Percentiles rank a stretch among this genome's conserved stretches.
These are phyloP conservation scores for Tubosaeta sp. DNA, from an alignment of 768 basidiomycete species.

Conservation along the genomic window DNA sequence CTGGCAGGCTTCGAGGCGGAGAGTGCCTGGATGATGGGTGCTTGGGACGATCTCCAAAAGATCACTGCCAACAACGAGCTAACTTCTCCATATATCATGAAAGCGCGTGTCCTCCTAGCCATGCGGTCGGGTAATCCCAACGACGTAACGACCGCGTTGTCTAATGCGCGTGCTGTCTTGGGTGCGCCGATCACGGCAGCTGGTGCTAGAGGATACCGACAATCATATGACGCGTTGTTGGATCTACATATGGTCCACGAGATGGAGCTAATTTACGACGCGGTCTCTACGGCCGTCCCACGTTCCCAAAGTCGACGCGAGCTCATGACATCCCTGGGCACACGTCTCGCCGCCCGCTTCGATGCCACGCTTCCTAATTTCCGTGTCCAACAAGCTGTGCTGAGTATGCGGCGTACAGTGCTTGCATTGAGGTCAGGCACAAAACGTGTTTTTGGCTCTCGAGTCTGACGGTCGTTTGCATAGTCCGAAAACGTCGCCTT, in stretches of 20 bases:
- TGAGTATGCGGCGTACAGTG: slow-evolving; percentile 86
- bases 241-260: slow-evolving; percentile 86
- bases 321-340: slow-evolving; percentile 36
- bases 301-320: slow-evolving; percentile 37
- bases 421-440: slow-evolving; percentile 63
- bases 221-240: slow-evolving; percentile 82
- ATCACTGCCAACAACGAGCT: slow-evolving; percentile 49
- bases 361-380: slow-evolving; percentile 82
- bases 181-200: slow-evolving; percentile 82
- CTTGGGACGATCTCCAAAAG: slow-evolving; percentile 78
- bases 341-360: slow-evolving; percentile 58
- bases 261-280: slow-evolving; percentile 60
- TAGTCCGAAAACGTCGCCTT: slow-evolving; percentile 28
- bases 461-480: slow-evolving; percentile 8
- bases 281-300: slow-evolving; percentile 36
- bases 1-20: slow-evolving; percentile 86
- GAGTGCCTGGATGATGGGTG: slow-evolving; percentile 93
- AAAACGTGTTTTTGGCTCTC: neutral
- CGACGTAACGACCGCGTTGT: slow-evolving; percentile 47
- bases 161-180: slow-evolving; percentile 63
- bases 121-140: slow-evolving; percentile 55
- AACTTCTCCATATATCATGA: slow-evolving; percentile 59
- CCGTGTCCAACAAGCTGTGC: slow-evolving; percentile 78
- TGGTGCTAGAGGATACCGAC: slow-evolving; percentile 74
- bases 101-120: slow-evolving; percentile 77